A percentile compares a stretch with the other conserved stretches of the same genome.
These are phyloP conservation scores for Vitis hybrid DNA, from an alignment of 177 flowering plant genomes.

Conservation along the genomic window DNA sequence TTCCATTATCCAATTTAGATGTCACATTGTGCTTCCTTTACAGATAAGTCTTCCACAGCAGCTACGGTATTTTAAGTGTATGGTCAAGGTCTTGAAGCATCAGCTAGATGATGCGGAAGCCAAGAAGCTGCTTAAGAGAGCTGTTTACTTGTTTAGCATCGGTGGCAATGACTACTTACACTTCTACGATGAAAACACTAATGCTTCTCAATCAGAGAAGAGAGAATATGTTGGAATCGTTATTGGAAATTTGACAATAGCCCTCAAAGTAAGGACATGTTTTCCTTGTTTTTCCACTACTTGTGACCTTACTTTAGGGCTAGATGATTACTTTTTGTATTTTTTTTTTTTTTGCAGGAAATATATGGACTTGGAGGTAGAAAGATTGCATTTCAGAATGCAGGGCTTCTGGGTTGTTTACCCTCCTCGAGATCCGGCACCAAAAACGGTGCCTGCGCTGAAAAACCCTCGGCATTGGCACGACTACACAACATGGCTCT, in stretches of 20 bases:
- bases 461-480: not conserved
- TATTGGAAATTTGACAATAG: conserved; percentile 17
- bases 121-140: conserved; percentile 5
- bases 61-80: conserved; percentile 4
- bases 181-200: not conserved
- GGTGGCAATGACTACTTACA: conserved; percentile 26
- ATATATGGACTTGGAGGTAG: conserved; percentile 25
- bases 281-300: too few relatives aligned
- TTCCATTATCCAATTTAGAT: not conserved
- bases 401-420: conserved; percentile 19
- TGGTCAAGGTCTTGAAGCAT: conserved; percentile 1
- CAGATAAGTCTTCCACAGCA: conserved; percentile 12
- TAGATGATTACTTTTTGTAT: too few relatives aligned
- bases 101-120: conserved; percentile 5
- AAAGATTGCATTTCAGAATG: conserved; percentile 17
- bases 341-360: conserved; percentile 11
- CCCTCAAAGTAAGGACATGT: conserved; percentile 4
- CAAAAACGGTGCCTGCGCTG: not conserved
- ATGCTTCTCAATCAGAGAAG: not conserved
- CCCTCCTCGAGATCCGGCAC: conserved; percentile 6
- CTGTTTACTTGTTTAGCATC: conserved; percentile 22
- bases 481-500: conserved; percentile 17
- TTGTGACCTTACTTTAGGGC: too few relatives aligned
- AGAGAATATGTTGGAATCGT: conserved; percentile 15
- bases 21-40: not conserved